Evolutionary conservation across 1,284 basidiomycete genomes (phyloP).

Genomic region (Ustilago trichophora): DNA sequence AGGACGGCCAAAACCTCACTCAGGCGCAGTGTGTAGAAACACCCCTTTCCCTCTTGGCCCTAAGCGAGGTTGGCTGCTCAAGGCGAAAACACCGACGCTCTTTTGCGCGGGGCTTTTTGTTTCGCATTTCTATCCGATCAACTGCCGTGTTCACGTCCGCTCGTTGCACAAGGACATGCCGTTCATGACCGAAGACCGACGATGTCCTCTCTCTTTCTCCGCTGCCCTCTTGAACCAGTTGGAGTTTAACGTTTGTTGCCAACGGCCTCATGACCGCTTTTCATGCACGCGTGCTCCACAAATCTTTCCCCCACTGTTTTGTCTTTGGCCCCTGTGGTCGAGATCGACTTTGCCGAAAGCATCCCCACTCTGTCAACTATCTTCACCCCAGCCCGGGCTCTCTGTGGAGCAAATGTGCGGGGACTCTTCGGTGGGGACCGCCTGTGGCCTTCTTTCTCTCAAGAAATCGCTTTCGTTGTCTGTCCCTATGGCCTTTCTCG

Average conservation of each 20-base stretch:
- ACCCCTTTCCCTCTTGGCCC: not conserved
- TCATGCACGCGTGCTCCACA: conserved; percentile 8
- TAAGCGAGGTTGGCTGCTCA: conserved; percentile 4
- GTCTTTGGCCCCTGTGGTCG: not conserved
- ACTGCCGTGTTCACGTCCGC: not conserved
- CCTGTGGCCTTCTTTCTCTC: too few species aligned
- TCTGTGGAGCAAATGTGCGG: too few species aligned
- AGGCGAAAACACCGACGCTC: conserved; percentile 5
- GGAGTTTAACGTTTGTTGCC: too few species aligned
- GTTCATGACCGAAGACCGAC: conserved; percentile 3
- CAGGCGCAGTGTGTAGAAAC: too few species aligned
- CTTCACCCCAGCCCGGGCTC: too few species aligned
- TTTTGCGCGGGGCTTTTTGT: too few species aligned
- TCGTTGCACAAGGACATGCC: too few species aligned
- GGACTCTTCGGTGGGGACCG: too few species aligned
- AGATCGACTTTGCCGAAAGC: not conserved
- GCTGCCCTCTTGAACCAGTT: not conserved
- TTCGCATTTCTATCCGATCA: not conserved
- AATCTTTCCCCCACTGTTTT: not conserved
- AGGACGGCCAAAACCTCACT: too few species aligned
- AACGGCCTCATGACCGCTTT: conserved; percentile 19
- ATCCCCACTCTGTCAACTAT: too few species aligned
- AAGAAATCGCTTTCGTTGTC: too few species aligned
- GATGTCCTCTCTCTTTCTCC: not conserved
- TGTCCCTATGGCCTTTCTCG: too few species aligned